Base-by-base conservation (phyloP, 345 rosid genomes). In the Lumnitzera racemosa region DNA sequence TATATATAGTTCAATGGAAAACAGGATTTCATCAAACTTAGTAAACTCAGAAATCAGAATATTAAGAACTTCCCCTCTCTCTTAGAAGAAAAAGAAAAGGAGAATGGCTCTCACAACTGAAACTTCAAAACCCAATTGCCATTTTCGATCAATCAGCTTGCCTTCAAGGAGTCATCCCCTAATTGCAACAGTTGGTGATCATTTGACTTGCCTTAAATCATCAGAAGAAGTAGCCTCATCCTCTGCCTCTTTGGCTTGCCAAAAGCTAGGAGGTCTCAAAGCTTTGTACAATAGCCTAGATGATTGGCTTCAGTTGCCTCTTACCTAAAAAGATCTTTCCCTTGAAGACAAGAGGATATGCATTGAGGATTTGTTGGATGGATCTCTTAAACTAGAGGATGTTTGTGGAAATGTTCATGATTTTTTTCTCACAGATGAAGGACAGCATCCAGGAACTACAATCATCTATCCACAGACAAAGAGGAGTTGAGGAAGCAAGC, bases 291-390 rank as follows among this genome's bases (percentile, higher is more conserved):
- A 63, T 41, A 43, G 55, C 36, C n/a, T 59, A 11, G 61, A 59
- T 57, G n/a, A 62, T 20, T 49, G 66, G 71, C 68, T 72, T 55
- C 69, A 49, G n/a, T 17, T 67, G 56, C 65, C 69, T 27, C 69
- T 23, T 31, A 36, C 43, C 14, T 68, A 50, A 13, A 62, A 68
- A 36, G 66, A 31, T 16, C 51, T 64, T 16, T 46, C 56, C 3
- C 61, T 24, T 31, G 50, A 63, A 51, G 10, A 55, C 41, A 0
- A 46, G 48, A 47, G 55, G 25, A 54, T 51, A 58, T 46, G 57
- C 15, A 29, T 48, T 12, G 70, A 68, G 46, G 63, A 48, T 15
- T 23, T 73, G 3, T 47, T 73, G 56, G 70, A 68, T 53, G 64
- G 65, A 46, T 67, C 66, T 63, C 65, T 63, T 49, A 46, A 58